A percentile compares a stretch with the other conserved stretches of the same genome.
These are phyloP conservation scores for Phalaenopsis equestris DNA, from an alignment of 106 monocot species.

Conservation along the genomic window DNA sequence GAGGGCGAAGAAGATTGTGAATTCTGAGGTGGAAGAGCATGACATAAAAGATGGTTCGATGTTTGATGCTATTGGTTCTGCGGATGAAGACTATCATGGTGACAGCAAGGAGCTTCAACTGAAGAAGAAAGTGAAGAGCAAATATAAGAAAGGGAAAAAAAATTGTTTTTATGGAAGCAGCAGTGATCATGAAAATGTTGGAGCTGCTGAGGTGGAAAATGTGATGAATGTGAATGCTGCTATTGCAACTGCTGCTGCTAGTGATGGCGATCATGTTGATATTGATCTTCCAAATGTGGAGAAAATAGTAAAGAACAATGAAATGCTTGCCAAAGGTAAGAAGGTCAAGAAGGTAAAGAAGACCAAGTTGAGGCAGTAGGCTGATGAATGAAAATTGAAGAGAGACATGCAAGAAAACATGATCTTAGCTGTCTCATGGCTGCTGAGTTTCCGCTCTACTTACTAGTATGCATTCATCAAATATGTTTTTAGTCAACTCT, in stretches of 20 bases:
- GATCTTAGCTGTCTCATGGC: neutral
- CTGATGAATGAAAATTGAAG: neutral
- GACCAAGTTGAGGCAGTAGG: neutral
- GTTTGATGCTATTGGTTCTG: neutral
- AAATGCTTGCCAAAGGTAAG: neutral
- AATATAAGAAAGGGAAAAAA: conserved; percentile 1
- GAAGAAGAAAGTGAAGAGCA: neutral
- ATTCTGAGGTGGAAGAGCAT: neutral
- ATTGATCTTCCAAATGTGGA: neutral
- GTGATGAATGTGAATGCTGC: conserved; percentile 3
- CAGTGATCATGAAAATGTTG: neutral
- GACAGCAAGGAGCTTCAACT: neutral
- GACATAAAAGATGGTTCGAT: neutral
- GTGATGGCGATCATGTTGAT: neutral
- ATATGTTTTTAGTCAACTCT: neutral
- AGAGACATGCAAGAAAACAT: neutral
- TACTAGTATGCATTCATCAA: neutral
- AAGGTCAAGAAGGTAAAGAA: neutral
- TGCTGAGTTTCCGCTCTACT: neutral
- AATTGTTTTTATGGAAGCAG: neutral
- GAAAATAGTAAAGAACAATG: neutral
- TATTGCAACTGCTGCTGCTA: neutral
- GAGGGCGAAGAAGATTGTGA: neutral
- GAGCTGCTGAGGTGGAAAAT: neutral
- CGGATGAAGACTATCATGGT: neutral